Base-by-base conservation (phyloP, 371 early-diverging fungal genomes). In the Apophysomyces trapeziformis region DNA sequence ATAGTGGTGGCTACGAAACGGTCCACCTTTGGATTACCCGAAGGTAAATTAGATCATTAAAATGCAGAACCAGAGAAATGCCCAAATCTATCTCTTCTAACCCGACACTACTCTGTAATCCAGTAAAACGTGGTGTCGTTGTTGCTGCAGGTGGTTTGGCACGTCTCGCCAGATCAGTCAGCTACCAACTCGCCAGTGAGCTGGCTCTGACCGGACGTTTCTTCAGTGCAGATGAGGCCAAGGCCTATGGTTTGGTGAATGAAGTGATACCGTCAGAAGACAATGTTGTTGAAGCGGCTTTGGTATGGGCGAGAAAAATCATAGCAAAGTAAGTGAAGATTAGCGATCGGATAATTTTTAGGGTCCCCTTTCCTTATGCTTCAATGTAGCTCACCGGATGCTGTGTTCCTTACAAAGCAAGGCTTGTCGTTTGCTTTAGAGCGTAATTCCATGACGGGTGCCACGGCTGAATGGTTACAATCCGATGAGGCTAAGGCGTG, bases 141-240 rank as follows among this genome's bases (percentile, higher is more conserved):
- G 77, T 80, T 60, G 76, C 74, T 50, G 77, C 77, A 13, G 85
- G 85, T 45, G 81, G 82, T 21, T 41, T 85, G 32, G 71, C 80
- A 18, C 77, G 83, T 36, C 43, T 85, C 2, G 77, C 75, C 5
- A 72, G 83, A 7, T 66, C 74, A 14, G 72, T 81, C 18, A 71
- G 72, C 38, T 83, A 83, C 57, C 85, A 85, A 35, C 61, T 78
- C 11, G 81, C 80, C 14, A 73, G 75, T 35, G 82, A 80, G 44
- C 64, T 85, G 16, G 70, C 76, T 12, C 65, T 85, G 43, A 85
- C 83, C 1, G 85, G 85, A 4, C 81, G 83, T 21, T 70, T 71
- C 26, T 58, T 80, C 38, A 72, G 66, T 14, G 83, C 85, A 9
- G 62, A 76, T 9, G 82, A 83, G 61, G 79, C 78, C 7, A 74